These are phyloP conservation scores for Musa troglodytarum DNA, from an alignment of 176 grass and related monocot genomes.

Conservation along the genomic window DNA sequence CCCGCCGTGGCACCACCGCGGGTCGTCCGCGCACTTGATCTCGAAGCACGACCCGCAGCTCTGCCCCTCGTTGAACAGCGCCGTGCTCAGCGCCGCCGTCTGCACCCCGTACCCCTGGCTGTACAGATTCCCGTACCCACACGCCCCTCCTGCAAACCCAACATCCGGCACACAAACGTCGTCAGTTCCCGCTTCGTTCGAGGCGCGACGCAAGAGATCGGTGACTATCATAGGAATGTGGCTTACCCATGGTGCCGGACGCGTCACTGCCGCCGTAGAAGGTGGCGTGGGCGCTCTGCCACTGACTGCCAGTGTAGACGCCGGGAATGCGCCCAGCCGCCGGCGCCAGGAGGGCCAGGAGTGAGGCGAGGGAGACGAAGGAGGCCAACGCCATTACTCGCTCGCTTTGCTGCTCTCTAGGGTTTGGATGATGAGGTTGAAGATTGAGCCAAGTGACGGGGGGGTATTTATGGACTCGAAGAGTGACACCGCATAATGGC, in stretches of 20 bases:
- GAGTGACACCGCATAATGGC: background rate
- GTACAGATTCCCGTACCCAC: slow-evolving; percentile 74
- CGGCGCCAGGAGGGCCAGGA: background rate
- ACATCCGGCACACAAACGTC: background rate
- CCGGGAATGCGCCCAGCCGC: slow-evolving; percentile 2
- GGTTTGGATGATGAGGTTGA: background rate
- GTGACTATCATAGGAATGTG: background rate
- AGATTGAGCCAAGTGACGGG: background rate
- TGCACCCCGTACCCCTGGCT: slow-evolving; percentile 69
- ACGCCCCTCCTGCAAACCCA: slow-evolving; percentile 42
- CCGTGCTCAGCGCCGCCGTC: slow-evolving; percentile 85
- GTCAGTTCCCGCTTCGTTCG: background rate
- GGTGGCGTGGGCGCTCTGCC: slow-evolving; percentile 24
- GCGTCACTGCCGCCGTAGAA: slow-evolving; percentile 26
- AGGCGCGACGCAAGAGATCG: background rate
- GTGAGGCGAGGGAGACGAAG: background rate
- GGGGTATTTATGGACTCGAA: slow-evolving; percentile 11
- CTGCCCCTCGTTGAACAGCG: slow-evolving; percentile 57
- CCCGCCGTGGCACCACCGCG: slow-evolving; percentile 23
- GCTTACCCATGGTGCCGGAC: slow-evolving; percentile 25
- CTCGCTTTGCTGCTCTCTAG: background rate
- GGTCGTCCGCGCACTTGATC: slow-evolving; percentile 55
- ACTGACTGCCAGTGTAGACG: background rate
- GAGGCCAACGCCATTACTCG: background rate
- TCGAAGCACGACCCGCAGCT: slow-evolving; percentile 84